Evolutionary conservation across 2,329 filamentous ascomycete genomes (phyloP), one percentile per base, ranked within the genome.

Genomic region (Thielaviopsis musarum): DNA sequence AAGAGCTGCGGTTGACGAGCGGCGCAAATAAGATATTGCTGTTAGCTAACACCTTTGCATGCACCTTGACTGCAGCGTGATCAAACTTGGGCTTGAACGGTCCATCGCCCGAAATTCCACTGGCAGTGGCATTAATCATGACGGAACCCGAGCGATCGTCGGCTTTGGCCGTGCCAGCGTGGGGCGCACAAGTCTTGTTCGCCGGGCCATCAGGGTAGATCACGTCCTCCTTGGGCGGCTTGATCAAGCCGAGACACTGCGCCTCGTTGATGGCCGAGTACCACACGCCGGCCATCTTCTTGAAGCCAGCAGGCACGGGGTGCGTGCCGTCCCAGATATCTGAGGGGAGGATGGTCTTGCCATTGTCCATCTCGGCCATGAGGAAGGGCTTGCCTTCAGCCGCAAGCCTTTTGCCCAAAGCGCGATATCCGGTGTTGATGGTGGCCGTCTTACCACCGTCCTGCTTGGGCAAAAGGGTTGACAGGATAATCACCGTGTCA

Each of bases 281-380:
- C 70, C 71, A 74, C 7, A 71, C 61, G 21, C 65, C 64, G 34
- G 72, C 73, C 72, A 75, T 74, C 66, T 73, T 72, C 52, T 65
- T 61, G 61, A 74, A 74, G 3, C 73, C 73, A 0, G 15, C 64
- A 34, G 72, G 70, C 21, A 67, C 65, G 0, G 73, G 73, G 58
- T 75, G 73, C 1, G 69, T 74, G 10, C 64, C 67, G 60, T 75
- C 73, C 0, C 64, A 66, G 53, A 74, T 63, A 52, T 74, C 72
- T 5, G 52, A 57, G 2, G 17, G 24, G 13, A 58, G 10, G 7
- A 60, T 38, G 15, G 51, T 58, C 38, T 61, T 61, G 6, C 53
- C 49, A 4, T 57, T 24, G 19, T 62, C 22, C 30, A 65, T 62
- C 56, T 63, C 54, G 7, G 60, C 64, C n/a, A 62, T 34, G 10